Percentiles rank a stretch among this genome's conserved stretches.
These are phyloP conservation scores for Floccularia luteovirens DNA, from an alignment of 768 basidiomycete species.

Conservation along the genomic window DNA sequence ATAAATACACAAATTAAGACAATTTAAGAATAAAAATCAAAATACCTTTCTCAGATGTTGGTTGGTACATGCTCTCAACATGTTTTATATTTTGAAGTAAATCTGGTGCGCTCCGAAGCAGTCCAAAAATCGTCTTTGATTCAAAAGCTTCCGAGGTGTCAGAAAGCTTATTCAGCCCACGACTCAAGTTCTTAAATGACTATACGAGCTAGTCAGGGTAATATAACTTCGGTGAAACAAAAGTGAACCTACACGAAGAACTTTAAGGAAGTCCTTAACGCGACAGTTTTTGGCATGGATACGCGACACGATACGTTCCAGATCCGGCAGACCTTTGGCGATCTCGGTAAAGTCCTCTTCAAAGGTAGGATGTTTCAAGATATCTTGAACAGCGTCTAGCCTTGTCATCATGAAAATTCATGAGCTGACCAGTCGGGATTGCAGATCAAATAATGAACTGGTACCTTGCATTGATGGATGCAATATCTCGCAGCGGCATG, in stretches of 20 bases:
- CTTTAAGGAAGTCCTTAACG: slow-evolving; percentile 81
- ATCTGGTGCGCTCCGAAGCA: slow-evolving; percentile 80
- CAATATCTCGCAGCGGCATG: slow-evolving; percentile 75
- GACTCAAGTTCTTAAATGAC: slow-evolving; percentile 71
- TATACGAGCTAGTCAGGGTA: slow-evolving; percentile 16
- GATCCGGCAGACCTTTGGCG: slow-evolving; percentile 80
- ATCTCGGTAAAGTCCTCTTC: slow-evolving; percentile 67
- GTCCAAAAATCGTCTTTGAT: slow-evolving; percentile 65
- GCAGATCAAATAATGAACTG: neutral
- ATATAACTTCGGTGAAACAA: no score
- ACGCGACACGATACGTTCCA: slow-evolving; percentile 90
- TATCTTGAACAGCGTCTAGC: slow-evolving; percentile 90
- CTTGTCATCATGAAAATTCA: slow-evolving; percentile 25
- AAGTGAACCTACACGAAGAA: slow-evolving; percentile 49
- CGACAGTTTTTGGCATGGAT: slow-evolving; percentile 91
- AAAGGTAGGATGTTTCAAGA: slow-evolving; percentile 75
- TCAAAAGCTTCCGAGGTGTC: slow-evolving; percentile 67
- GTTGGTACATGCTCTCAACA: slow-evolving; percentile 64
- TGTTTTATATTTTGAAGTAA: slow-evolving; percentile 63
- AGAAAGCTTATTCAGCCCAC: slow-evolving; percentile 55
- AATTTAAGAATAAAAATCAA: slow-evolving; percentile 1
- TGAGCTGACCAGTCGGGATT: neutral
- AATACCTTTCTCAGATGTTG: slow-evolving; percentile 51
- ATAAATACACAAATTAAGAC: no score
- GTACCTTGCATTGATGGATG: slow-evolving; percentile 88